phyloP scores from a whole-genome alignment of 2,329 filamentous ascomycete species.

The Ceratocystis diversiconidia region DNA sequence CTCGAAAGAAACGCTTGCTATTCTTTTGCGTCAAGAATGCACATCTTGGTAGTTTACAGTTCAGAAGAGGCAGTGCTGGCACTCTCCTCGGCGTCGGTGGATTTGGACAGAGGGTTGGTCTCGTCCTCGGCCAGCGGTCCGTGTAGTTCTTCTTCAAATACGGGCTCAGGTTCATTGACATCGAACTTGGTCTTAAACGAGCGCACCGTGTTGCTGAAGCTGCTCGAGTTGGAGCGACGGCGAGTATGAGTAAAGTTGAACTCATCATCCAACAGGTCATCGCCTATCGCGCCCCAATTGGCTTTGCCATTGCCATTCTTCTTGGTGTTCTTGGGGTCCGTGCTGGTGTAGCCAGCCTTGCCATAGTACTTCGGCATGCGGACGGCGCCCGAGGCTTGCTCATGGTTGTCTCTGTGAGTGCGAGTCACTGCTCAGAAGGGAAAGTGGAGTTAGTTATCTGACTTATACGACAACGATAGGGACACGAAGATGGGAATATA shows the following conservation, averaged over 20 bases:
- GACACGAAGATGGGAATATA: too few relatives aligned
- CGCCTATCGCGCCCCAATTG: slow-evolving; percentile 80
- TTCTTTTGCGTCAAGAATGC: not conserved
- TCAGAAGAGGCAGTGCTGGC: slow-evolving; percentile 36
- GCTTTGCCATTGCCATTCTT: slow-evolving; percentile 87
- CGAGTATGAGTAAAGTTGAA: slow-evolving; percentile 77
- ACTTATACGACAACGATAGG: slow-evolving; percentile 19
- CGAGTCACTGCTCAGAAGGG: slow-evolving; percentile 62
- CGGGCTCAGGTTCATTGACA: slow-evolving; percentile 71
- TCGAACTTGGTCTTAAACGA: slow-evolving; percentile 98
- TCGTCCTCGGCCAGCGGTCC: slow-evolving; percentile 43
- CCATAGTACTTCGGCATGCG: slow-evolving; percentile 84
- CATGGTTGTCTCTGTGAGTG: slow-evolving; percentile 55
- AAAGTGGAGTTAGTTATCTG: slow-evolving; percentile 17
- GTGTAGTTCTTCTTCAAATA: slow-evolving; percentile 78
- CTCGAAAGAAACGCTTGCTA: slow-evolving; percentile 4
- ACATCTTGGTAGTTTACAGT: not conserved
- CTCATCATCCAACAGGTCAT: slow-evolving; percentile 69
- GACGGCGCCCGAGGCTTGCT: slow-evolving; percentile 78
- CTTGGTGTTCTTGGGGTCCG: slow-evolving; percentile 75
- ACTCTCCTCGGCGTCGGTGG: slow-evolving; percentile 43
- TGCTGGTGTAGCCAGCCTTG: slow-evolving; percentile 67
- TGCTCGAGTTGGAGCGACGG: slow-evolving; percentile 84
- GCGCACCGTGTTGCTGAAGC: slow-evolving; percentile 51
- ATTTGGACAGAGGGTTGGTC: slow-evolving; percentile 38